Base-by-base conservation (phyloP, 1,139 yeast genomes). In the Geotrichum restrictum region DNA sequence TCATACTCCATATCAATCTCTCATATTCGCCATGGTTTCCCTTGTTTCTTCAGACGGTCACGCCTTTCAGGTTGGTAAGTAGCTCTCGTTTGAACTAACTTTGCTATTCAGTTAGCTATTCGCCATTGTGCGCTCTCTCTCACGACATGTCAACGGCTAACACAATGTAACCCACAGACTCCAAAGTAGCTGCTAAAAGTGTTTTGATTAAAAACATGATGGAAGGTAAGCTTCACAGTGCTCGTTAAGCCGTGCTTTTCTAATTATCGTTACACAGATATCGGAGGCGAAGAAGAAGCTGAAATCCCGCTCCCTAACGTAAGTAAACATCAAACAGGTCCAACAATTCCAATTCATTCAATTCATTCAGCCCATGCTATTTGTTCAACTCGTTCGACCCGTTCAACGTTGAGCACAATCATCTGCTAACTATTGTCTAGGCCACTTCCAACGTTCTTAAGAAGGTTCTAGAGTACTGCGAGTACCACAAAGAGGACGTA, bases 391-490 rank as follows among this genome's bases (percentile, higher is more conserved):
- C 64, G 96, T 89, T 44, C 76, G 94, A 64, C n/a, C n/a, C n/a
- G n/a, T n/a, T n/a, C n/a, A n/a, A n/a, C n/a, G n/a, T n/a, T n/a
- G n/a, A n/a, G n/a, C n/a, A n/a, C n/a, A n/a, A n/a, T n/a, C n/a
- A n/a, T n/a, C n/a, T 27, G 14, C 37, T 18, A 39, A 36, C 34
- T 11, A 16, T 24, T 44, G n/a, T 24, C 49, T 54, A 67, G 62
- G 71, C 69, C 34, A 69, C 74, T 47, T 69, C 77, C 43, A 73
- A 88, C 27, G 98, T 93, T 27, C 79, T 94, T 71, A 82, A 87
- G 67, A 91, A 91, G 68, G 95, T 94, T 16, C 77, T 94, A 55
- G 97, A 93, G 69, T 94, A 97, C 95, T 93, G 98, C 68, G 96
- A 88, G 67, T 95, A 93, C 69, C 98, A 94, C 75, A 86, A 84